phyloP scores from a whole-genome alignment of 2,329 filamentous ascomycete species.

The Penicillium carneum region DNA sequence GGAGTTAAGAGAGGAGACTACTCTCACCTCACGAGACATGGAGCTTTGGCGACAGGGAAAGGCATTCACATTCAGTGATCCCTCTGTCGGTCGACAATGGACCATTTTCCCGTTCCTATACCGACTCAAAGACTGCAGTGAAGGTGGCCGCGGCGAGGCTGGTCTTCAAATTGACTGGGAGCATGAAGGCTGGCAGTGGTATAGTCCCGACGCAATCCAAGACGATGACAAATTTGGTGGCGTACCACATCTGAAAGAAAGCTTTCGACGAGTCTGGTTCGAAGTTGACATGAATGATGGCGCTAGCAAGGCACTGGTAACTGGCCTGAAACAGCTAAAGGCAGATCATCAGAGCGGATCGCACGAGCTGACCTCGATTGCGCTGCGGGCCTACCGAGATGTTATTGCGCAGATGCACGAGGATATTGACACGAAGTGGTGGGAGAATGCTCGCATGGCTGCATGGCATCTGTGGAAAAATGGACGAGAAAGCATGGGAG shows the following conservation, averaged over 20 bases:
- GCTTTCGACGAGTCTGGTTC: constrained; percentile 66
- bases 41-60: constrained; percentile 65
- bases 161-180: constrained; percentile 68
- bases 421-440: constrained; percentile 55
- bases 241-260: constrained; percentile 66
- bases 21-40: constrained; percentile 57
- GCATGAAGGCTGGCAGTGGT: constrained; percentile 66
- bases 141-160: constrained; percentile 48
- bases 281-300: constrained; percentile 59
- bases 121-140: constrained; percentile 49
- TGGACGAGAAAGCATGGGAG: constrained; percentile 70
- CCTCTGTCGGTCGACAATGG: constrained; percentile 64
- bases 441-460: constrained; percentile 62
- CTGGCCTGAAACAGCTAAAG: constrained; percentile 60
- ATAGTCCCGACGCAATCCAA: constrained; percentile 60
- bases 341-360: constrained; percentile 67
- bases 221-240: constrained; percentile 58
- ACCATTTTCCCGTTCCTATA: constrained; percentile 69
- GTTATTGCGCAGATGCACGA: constrained; percentile 46
- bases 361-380: constrained; percentile 63
- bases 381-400: constrained; percentile 60
- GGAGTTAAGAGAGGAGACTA: constrained; percentile 69
- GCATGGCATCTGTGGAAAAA: constrained; percentile 72
- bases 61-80: constrained; percentile 64
- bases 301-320: constrained; percentile 57